Base-by-base conservation (phyloP, 208 protist genomes). In the Leishmania aethiopica region DNA sequence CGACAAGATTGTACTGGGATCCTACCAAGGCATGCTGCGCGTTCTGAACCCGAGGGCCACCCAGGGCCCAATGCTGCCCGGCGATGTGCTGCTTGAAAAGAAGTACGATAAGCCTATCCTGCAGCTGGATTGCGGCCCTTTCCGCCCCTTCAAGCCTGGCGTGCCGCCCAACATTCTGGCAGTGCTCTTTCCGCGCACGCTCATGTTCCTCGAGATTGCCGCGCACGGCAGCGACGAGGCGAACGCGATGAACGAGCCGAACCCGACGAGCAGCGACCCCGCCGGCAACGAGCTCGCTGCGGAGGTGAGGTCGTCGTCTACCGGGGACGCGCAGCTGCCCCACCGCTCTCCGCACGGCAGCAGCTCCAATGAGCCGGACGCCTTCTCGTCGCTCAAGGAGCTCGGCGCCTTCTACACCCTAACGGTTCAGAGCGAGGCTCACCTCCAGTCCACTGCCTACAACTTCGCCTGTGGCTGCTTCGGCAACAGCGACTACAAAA, bases 31-130 rank as follows among this genome's bases (percentile, higher is more conserved):
- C 35, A 74, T 91, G 8, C 85, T 99, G 35, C 93, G 96, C 67
- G 92, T 99, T 42, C 64, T 98, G 45, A 83, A 87, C 25, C 97
- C 97, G 15, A 84, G 85, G 1, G 45, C 66, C 0, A 85, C 88
- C 67, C 90, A 91, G 42, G 93, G 90, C 4, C 77, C 79, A 0
- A 94, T 92, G 81, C 80, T 84, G 47, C 85, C 95, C 0, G 84
- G 82, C 19, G 94, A 99, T 75, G 76, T 97, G 2, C 84, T 99
- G 13, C 74, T 96, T 19, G 96, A 99, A 83, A 89, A 92, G 74
- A 84, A 98, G 53, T 93, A 98, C 77, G 89, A 88, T 22, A 88
- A 91, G 71, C 96, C 97, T 4, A 97, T 99, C 70, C 72, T 99
- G 40, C 95, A 98, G 79, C 69, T 99, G 17, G 87, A 86, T 19